Evolutionary conservation across 768 basidiomycete species (phyloP).

Genomic region (Erythrobasidium yunnanense): DNA sequence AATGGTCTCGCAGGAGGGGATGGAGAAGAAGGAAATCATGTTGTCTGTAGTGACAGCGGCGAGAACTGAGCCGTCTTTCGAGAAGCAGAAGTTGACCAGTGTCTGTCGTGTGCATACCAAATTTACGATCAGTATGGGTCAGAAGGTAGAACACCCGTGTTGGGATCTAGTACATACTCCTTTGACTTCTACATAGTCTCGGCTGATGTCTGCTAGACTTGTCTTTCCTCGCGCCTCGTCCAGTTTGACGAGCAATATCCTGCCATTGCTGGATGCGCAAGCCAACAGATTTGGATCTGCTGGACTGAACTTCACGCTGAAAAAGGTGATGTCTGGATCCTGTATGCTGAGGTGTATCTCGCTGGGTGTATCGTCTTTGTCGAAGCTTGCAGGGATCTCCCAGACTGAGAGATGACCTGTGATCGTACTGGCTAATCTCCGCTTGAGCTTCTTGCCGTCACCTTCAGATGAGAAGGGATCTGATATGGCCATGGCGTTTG

Average conservation of each 20-base stretch:
- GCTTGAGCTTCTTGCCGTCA: not conserved
- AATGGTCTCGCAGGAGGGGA: not conserved
- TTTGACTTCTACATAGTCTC: no score
- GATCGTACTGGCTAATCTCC: not conserved
- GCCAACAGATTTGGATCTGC: not conserved
- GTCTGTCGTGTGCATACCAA: not conserved
- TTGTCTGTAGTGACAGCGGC: not conserved
- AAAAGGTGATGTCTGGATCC: no score
- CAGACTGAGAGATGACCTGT: not conserved
- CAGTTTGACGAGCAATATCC: no score
- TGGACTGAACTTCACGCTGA: not conserved
- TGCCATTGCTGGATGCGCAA: no score
- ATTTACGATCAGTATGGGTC: no score
- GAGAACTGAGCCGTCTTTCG: not conserved
- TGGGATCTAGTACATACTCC: no score
- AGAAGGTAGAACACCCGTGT: no score
- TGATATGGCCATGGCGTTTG: not conserved
- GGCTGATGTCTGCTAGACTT: no score
- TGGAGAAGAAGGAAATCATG: not conserved
- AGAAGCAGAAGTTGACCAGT: no score
- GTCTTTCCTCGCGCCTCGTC: no score
- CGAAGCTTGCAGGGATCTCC: conserved; percentile 3
- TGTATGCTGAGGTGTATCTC: no score
- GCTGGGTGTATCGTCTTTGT: not conserved
- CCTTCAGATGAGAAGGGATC: not conserved